Base-by-base conservation (phyloP, 805 yeast species). In the Yamadazyma paraphyllophila region DNA sequence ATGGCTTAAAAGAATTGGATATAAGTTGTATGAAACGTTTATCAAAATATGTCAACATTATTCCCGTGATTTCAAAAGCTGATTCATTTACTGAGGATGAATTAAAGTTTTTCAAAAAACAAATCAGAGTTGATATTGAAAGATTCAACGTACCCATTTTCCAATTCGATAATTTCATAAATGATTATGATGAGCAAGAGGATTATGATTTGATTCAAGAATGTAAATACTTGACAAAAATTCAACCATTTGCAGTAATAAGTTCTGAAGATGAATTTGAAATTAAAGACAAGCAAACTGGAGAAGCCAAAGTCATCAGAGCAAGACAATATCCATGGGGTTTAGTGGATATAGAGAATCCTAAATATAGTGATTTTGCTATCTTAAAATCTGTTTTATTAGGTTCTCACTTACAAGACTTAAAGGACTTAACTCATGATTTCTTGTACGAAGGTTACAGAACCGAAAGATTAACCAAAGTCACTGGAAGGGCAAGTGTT, bases 301-400 rank as follows among this genome's bases (percentile, higher is more conserved):
- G 88, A 13, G 60, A 65, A 43, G 45, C 61, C 14, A 60, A 52
- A 32, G 61, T 64, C 26, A 73, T 80, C 38, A 77, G 78, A 55
- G 81, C 80, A 11, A 79, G 94, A 68, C 67, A 72, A 46, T 86
- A 86, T 56, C 91, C 92, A 26, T 87, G 94, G 94, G 92, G 92
- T 8, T 51, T 70, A 36, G 74, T 79, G 42, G 82, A 79, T 57
- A 77, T 79, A 46, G 71, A 71, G 57, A 76, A 81, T 59, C 71
- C 82, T 14, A 68, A 65, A 38, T 67, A 66, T 55, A 71, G 79
- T 33, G 85, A 81, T 57, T 80, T 81, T 60, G 65, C 81, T 7
- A 60, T 78, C 13, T 68, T 88, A 57, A 81, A 84, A 51, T 77
- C 83, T 39, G 92, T 86, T 2, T 62, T 88, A 34, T 79, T 88